Base-by-base conservation (phyloP, 768 basidiomycete genomes). In the Tephrocybe sp. region DNA sequence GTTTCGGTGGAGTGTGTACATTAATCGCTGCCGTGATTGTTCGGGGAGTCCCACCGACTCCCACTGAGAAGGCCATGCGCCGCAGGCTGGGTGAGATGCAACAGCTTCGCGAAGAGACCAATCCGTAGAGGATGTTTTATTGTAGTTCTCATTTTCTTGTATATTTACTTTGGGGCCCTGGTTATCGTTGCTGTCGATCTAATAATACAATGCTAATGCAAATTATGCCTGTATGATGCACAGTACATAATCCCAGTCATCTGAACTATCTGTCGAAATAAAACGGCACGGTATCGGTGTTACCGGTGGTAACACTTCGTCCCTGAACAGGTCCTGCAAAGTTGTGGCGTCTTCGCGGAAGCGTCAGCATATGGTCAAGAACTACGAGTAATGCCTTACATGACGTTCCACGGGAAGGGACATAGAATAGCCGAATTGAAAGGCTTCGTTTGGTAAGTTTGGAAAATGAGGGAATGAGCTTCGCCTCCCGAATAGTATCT, bases 51-150 rank as follows among this genome's bases (percentile, higher is more conserved):
- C 84, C 94, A 12, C 91, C 85, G 0, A 97, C 94, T 18, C 87
- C 83, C 42, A 91, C 93, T 3, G 94, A 97, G 71, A 90, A 83
- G 70, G 85, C 90, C 49, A 97, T 93, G 83, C 77, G 88, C 47
- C 77, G 88, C 16, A 78, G 90, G 40, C 74, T 94, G 12, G 87
- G 80, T 12, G 82, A 86, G 68, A 85, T 97, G 83, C 80, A 82
- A 66, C 70, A 83, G 29, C 77, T 92, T 46, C 80, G 79, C 59
- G 81, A 82, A 58, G 86, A 83, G 60, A 70, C 69, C 21, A 71
- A 69, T 31, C 71, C 80, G 7, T 82, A 64, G 73, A 45, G 41
- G 25, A 19, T 36, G 29, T 25, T 44, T 16, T 22, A 19, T 42
- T 55, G 47, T 41, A 52, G 29, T 23, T 44, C 22, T 43, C 23